Conservation (phyloP, 257 asterid genomes). For the Gentiana macrophylla region DNA sequence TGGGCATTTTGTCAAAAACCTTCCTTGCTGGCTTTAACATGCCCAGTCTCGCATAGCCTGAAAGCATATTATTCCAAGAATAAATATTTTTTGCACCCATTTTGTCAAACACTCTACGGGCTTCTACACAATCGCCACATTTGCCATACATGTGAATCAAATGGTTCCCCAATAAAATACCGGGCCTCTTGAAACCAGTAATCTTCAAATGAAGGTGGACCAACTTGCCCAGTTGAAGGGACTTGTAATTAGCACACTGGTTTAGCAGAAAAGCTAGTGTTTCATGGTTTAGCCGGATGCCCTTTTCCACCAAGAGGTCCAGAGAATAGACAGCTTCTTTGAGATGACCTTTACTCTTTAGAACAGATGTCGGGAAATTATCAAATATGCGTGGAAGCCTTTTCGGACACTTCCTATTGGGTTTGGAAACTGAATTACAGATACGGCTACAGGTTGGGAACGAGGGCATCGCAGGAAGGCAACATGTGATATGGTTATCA, state of each 20-base stretch:
- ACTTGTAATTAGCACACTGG: constrained; percentile 36
- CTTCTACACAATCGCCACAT: constrained; percentile 58
- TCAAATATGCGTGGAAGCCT: constrained; percentile 36
- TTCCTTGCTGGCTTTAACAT: constrained; percentile 48
- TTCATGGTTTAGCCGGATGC: constrained; percentile 37
- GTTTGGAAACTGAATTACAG: constrained; percentile 7
- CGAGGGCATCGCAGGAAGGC: constrained; percentile 44
- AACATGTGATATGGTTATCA: constrained; percentile 31
- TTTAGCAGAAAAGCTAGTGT: constrained; percentile 39
- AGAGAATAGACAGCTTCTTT: constrained; percentile 47
- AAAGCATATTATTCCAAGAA: constrained; percentile 79
- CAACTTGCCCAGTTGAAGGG: constrained; percentile 39
- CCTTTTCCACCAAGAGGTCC: constrained; percentile 39
- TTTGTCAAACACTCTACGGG: constrained; percentile 66
- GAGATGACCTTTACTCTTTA: constrained; percentile 39
- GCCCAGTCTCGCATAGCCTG: constrained; percentile 58
- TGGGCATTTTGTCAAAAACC: constrained; percentile 65
- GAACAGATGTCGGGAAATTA: constrained; percentile 17
- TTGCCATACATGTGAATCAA: constrained; percentile 52
- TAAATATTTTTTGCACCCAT: constrained; percentile 53
- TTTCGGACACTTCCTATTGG: constrained; percentile 3
- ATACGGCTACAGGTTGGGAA: constrained; percentile 8
- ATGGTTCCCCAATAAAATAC: constrained; percentile 47
- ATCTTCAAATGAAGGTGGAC: constrained; percentile 45
- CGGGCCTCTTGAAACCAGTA: constrained; percentile 48